Base-by-base conservation (phyloP, 441 rosid genomes). In the Arabidopsis lyrata region DNA sequence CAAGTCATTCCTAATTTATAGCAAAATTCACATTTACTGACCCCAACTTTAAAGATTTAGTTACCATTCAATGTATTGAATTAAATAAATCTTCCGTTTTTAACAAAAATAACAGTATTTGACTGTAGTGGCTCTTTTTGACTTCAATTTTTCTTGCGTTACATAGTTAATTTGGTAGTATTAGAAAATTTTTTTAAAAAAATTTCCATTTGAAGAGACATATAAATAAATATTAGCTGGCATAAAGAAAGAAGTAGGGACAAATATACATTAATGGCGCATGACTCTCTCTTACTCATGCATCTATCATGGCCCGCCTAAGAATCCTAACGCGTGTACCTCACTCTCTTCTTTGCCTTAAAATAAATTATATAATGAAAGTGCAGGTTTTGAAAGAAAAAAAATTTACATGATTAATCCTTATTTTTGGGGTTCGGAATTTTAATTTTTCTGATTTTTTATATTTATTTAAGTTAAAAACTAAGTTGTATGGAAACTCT, bases 271-370 rank as follows among this genome's bases (percentile, higher is more conserved):
- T 61, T 59, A 61, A 71, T 70, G 69, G 66, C 78, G 81, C 81
- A 87, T 87, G 87, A 82, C 78, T 80, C 78, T 79, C 58, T 69
- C 56, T 66, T 58, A 49, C 76, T 72, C 87, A 82, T 81, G 80
- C 83, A 42, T 67, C 62, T 59, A 80, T 59, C 77, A 73, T 82
- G 76, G 70, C 78, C 80, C 76, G 61, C 68, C 76, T 47, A 65
- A 65, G 57, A 71, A 71, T 77, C 54, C 32, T 11, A 52, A 63
- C 76, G 80, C 76, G 76, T 77, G 52, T 10, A 0, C 0, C 35
- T 49, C 63, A 77, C 64, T 76, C 48, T 76, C 72, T 61, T 29
- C 3, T 0, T 61, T 4, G 0, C 8, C 36, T 29, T 29, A 4
- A 29, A 4, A 29, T 4, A 29, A 29, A 29, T 29, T 29, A 24